Base-by-base conservation (phyloP, 2,329 filamentous ascomycete genomes). In the Cladosporium halotolerans region DNA sequence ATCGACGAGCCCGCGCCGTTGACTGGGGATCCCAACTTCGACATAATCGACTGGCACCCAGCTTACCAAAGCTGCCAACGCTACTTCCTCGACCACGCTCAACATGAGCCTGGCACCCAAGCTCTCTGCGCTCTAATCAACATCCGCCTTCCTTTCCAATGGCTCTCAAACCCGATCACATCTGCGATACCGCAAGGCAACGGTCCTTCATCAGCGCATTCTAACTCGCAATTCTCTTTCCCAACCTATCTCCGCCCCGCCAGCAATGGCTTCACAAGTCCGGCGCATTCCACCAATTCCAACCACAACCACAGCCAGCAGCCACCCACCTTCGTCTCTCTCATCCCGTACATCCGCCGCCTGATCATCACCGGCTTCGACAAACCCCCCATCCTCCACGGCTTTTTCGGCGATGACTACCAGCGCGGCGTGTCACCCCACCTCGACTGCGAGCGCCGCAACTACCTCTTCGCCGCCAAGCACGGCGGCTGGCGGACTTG, bases 361-460 rank as follows among this genome's bases (percentile, higher is more conserved):
- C 79, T 97, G 2, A 84, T 97, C 44, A 89, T 89, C 13, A 97
- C 92, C 0, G 92, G 91, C 2, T 93, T 95, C 74, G 93, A 97
- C 69, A 84, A 84, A 39, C 84, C 87, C 0, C 84, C 84, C 0
- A 85, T 97, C n/a, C 75, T 99, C 56, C 89, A 96, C 66, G 90
- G 90, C 9, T 96, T 96, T 74, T 99, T 97, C 63, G 93, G 93
- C n/a, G 88, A 96, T 59, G 86, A 95, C 66, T 99, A 91, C 88
- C 71, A 76, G 33, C 76, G 80, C 16, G 93, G 93, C 2, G 79
- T 97, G 45, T 87, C 90, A 0, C 82, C 84, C 9, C 76, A 96
- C 55, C 88, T 95, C 66, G 89, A 96, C 68, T 85, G 87, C 59
- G 93, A 99, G 71, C 81, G 93, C 48, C 82, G 89, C 53, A 99